Evolutionary conservation across 345 rosid genomes (phyloP), one percentile per base, ranked within the genome.

Genomic region (Combretum micranthum): DNA sequence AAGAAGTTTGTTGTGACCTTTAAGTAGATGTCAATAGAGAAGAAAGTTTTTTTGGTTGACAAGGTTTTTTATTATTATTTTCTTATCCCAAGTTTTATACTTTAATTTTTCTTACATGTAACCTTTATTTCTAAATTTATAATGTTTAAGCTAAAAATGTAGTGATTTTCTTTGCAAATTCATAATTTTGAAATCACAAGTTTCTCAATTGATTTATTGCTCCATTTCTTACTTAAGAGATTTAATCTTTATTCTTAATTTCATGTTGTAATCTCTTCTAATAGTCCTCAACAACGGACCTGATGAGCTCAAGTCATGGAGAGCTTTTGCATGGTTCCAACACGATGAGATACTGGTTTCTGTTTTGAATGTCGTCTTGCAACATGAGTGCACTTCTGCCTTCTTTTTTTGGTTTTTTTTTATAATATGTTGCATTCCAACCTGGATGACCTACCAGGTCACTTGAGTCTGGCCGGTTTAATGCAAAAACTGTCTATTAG

Each of bases 1-100:
- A 77, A 32, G 39, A 32, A 63, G 71, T 60, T 73, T 75, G 79
- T 71, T 88, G 95, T 81, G 84, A 80, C 75, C 94, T 92, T 76
- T 81, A 92, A 75, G 96, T 85, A 18, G 97, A 92, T 75, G 80
- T 92, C 70, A 92, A 92, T 72, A 96, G 96, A 15, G 91, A 83
- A 73, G 91, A 84, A 75, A 83, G n/a, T 88, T 53, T 80, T 84
- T 74, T 57, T 86, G 73, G 83, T 92, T 39, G 70, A 81, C 74
- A 88, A 80, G 98, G 98, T 88, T 72, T 54, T 47, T 25, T 10
- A 44, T 4, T 25, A 45, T 25, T 61, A 20, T 19, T 48, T n/a
- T n/a, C n/a, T n/a, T n/a, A n/a, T 59, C 23, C 45, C 20, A 37
- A 16, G 18, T 11, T 52, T 56, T 20, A 25, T 12, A 32, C 5